Percentiles rank a stretch among this genome's conserved stretches.
phyloP scores from a whole-genome alignment of 2,329 filamentous ascomycete genomes.

The Chrysoporthe cubensis region DNA sequence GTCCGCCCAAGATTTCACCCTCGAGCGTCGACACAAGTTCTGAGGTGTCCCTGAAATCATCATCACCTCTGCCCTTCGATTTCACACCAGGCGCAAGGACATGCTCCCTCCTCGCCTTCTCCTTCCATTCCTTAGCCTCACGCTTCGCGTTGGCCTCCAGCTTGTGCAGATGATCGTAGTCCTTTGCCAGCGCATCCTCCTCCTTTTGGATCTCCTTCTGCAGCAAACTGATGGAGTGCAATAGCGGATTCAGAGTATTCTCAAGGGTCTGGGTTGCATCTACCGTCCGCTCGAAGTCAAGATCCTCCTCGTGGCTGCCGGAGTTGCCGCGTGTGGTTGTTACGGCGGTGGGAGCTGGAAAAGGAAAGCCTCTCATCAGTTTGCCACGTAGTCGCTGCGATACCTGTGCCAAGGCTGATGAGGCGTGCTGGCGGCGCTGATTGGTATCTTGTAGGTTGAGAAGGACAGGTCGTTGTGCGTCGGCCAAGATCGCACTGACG shows the following conservation, averaged over 20 bases:
- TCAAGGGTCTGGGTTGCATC: conserved; percentile 62
- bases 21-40: conserved; percentile 30
- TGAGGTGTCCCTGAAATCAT: conserved; percentile 17
- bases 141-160: conserved; percentile 61
- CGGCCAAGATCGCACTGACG: conserved; percentile 59
- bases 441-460: conserved; percentile 56
- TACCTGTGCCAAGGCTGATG: conserved; percentile 59
- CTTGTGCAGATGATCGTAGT: conserved; percentile 54
- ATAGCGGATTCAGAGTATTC: conserved; percentile 61
- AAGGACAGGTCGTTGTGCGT: conserved; percentile 65
- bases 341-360: conserved; percentile 56
- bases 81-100: conserved; percentile 49
- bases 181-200: conserved; percentile 57
- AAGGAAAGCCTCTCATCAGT: conserved; percentile 64
- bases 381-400: conserved; percentile 61
- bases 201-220: conserved; percentile 60
- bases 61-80: conserved; percentile 20
- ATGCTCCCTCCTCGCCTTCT: conserved; percentile 54
- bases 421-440: conserved; percentile 55
- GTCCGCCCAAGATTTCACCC: conserved; percentile 18
- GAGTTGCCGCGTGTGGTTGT: conserved; percentile 34
- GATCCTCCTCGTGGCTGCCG: conserved; percentile 58
- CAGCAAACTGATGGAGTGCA: conserved; percentile 67
- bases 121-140: conserved; percentile 55
- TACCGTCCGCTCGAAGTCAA: conserved; percentile 68